phyloP scores from a whole-genome alignment of 495 filamentous ascomycete species.

The Hapsidospora chrysogenum region DNA sequence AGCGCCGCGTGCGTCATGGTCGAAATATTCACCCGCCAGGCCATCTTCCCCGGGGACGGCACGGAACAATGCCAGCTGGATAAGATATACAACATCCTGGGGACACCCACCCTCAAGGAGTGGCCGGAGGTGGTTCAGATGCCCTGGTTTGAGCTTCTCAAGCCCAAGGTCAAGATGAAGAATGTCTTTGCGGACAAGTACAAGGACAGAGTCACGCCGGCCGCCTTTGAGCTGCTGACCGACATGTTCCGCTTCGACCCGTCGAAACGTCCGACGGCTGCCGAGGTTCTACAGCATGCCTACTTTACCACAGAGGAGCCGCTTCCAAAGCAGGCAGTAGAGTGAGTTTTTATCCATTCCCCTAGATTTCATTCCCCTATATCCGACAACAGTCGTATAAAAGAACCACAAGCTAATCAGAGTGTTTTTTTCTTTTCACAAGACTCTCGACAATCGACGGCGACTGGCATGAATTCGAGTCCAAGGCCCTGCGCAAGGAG shows the following conservation, averaged over 20 bases:
- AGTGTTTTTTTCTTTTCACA: too few relatives aligned
- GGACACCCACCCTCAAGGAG: slow-evolving; percentile 65
- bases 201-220: slow-evolving; percentile 49
- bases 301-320: slow-evolving; percentile 85
- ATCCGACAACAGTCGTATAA: neutral
- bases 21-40: slow-evolving; percentile 89
- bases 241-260: slow-evolving; percentile 83
- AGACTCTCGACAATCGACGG: slow-evolving; percentile 71
- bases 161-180: slow-evolving; percentile 55
- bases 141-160: slow-evolving; percentile 88
- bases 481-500: slow-evolving; percentile 83
- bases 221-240: slow-evolving; percentile 66
- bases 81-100: slow-evolving; percentile 85
- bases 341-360: slow-evolving; percentile 39
- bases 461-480: slow-evolving; percentile 99
- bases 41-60: slow-evolving; percentile 90
- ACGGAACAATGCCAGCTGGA: slow-evolving; percentile 91
- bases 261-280: slow-evolving; percentile 63
- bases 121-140: slow-evolving; percentile 85
- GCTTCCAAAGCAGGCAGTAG: slow-evolving; percentile 55
- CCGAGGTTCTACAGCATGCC: slow-evolving; percentile 71
- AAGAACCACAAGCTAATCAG: slow-evolving; percentile 20
- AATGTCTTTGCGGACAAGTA: slow-evolving; percentile 77
- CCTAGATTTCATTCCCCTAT: neutral
- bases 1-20: slow-evolving; percentile 92